A percentile compares a stretch with the other conserved stretches of the same genome.
These are phyloP conservation scores for Fomitopsis schrenkii DNA, from an alignment of 1,284 basidiomycete genomes.

Conservation along the genomic window DNA sequence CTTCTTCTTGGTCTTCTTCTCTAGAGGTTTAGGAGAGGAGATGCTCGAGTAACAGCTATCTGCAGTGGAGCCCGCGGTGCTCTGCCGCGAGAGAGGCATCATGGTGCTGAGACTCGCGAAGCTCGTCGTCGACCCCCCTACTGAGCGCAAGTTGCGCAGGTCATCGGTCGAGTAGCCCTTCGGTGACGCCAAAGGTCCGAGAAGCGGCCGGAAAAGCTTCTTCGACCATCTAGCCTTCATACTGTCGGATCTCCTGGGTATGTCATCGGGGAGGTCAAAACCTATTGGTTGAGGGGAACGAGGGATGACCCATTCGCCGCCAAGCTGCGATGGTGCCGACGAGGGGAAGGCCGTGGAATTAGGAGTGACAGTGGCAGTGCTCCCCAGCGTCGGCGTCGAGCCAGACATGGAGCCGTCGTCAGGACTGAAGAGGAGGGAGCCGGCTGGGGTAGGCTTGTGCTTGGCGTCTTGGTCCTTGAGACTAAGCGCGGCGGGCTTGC, in stretches of 20 bases:
- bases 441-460: not conserved
- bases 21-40: not conserved
- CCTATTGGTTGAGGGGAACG: slow-evolving; percentile 6
- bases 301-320: slow-evolving; percentile 14
- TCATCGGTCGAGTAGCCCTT: slow-evolving; percentile 16
- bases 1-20: slow-evolving; percentile 8
- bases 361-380: slow-evolving; percentile 10
- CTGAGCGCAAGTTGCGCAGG: slow-evolving; percentile 12
- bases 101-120: slow-evolving; percentile 4
- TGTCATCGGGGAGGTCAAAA: slow-evolving; percentile 3
- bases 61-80: not conserved
- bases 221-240: slow-evolving; percentile 15
- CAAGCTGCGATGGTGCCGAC: slow-evolving; percentile 12
- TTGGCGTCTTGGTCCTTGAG: slow-evolving; percentile 6
- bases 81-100: not conserved
- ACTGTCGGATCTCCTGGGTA: slow-evolving; percentile 10
- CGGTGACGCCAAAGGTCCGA: slow-evolving; percentile 13
- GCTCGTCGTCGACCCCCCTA: slow-evolving; percentile 1
- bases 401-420: slow-evolving; percentile 1
- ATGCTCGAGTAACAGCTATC: slow-evolving; percentile 1
- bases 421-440: slow-evolving; percentile 8
- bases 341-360: slow-evolving; percentile 6
- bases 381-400: slow-evolving; percentile 9
- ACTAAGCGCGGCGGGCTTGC: slow-evolving; percentile 7
- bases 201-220: slow-evolving; percentile 24